These are phyloP conservation scores for Fusarium armeniacum DNA, from an alignment of 2,329 filamentous ascomycete species.

Conservation along the genomic window DNA sequence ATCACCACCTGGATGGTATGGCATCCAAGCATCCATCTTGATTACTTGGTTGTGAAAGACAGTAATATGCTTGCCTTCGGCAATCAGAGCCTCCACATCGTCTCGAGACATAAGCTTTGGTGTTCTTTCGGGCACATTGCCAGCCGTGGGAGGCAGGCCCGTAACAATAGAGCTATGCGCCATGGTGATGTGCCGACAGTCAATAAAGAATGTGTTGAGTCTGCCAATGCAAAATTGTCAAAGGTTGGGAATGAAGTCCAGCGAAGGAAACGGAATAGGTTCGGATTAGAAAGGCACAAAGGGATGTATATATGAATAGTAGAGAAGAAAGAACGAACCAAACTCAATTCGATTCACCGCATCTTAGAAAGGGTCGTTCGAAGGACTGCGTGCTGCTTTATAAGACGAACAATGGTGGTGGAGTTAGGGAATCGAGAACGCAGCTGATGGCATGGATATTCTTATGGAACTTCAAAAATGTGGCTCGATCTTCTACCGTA, in stretches of 20 bases:
- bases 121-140: conserved; percentile 37
- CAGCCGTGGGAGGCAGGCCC: conserved; percentile 38
- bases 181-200: conserved; percentile 12
- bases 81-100: conserved; percentile 79
- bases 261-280: conserved; percentile 3
- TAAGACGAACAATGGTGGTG: conserved; percentile 36
- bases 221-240: conserved; percentile 5
- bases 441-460: conserved; percentile 3
- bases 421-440: conserved; percentile 1
- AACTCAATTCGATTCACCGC: conserved; percentile 44
- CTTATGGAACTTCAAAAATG: conserved; percentile 16
- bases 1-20: conserved; percentile 91
- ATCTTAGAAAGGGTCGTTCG: conserved; percentile 30
- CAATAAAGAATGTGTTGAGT: conserved; percentile 12
- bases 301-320: conserved; percentile 2
- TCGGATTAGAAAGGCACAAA: conserved; percentile 9
- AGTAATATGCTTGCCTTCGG: conserved; percentile 82
- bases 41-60: conserved; percentile 86
- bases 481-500: conserved; percentile 33
- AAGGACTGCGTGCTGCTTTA: conserved; percentile 22
- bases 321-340: conserved; percentile 24
- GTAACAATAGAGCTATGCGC: conserved; percentile 39
- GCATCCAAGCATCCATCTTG: conserved; percentile 89
- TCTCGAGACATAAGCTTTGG: conserved; percentile 58
- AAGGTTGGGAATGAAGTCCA: not conserved